A percentile compares a stretch with the other conserved stretches of the same genome.
These are phyloP conservation scores for Silene uniflora DNA, from an alignment of 148 eudicot species.

Conservation along the genomic window DNA sequence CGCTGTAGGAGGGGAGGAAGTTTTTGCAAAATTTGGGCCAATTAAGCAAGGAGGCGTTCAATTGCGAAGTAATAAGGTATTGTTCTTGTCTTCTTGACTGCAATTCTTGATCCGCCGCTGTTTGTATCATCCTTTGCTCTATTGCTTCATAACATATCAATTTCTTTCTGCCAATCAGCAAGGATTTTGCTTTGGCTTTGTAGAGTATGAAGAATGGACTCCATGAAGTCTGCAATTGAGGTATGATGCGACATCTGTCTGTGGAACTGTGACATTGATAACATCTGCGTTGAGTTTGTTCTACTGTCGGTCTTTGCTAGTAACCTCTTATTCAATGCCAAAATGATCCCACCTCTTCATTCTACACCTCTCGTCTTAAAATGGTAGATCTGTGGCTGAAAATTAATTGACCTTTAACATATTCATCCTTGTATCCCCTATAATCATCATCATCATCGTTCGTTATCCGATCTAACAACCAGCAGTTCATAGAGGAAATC, in stretches of 20 bases:
- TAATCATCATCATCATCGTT: no score
- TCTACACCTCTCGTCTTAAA: no score
- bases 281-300: background rate
- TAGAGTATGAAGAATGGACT: conserved; percentile 50
- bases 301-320: background rate
- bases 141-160: background rate
- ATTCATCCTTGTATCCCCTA: no score
- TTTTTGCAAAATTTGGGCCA: no score
- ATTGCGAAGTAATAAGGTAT: conserved; percentile 70
- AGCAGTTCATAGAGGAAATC: no score
- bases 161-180: conserved; percentile 38
- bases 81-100: background rate
- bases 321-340: no score
- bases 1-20: no score
- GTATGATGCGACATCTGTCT: conserved; percentile 25
- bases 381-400: no score
- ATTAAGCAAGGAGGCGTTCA: no score
- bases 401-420: no score
- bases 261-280: background rate
- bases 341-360: no score
- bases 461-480: no score
- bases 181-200: conserved; percentile 77
- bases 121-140: background rate
- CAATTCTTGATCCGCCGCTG: background rate
- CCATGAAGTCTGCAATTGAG: conserved; percentile 68